Evolutionary conservation across 495 filamentous ascomycete genomes (phyloP).

Genomic region (Xylaria curta): DNA sequence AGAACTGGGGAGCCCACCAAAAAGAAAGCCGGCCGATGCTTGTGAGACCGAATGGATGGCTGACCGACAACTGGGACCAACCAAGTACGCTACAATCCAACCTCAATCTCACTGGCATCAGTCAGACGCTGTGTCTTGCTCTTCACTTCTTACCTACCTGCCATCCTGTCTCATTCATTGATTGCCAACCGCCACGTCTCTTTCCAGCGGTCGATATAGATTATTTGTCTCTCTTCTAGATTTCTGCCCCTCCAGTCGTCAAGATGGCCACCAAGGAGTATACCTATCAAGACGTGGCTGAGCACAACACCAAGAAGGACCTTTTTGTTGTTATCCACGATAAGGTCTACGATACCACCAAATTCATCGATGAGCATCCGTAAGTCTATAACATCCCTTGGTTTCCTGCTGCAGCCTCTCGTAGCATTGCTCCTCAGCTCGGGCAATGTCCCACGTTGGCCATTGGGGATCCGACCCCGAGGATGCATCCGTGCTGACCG

Average conservation of each 20-base stretch:
- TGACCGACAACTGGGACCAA: conserved; percentile 16
- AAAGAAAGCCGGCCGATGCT: conserved; percentile 11
- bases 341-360: conserved; percentile 88
- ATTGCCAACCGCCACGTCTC: neutral
- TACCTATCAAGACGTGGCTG: conserved; percentile 84
- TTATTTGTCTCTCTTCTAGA: conserved; percentile 7
- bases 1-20: conserved; percentile 19
- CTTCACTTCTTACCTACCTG: conserved; percentile 21
- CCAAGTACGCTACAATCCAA: conserved; percentile 9
- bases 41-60: neutral
- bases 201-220: neutral
- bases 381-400: conserved; percentile 63
- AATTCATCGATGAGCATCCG: conserved; percentile 99
- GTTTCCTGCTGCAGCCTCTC: neutral
- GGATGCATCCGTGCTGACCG: conserved; percentile 4
- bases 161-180: neutral
- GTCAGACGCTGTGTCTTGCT: neutral
- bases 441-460: conserved; percentile 1
- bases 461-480: neutral
- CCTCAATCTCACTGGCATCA: conserved; percentile 16
- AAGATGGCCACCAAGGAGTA: conserved; percentile 77
- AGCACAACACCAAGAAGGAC: conserved; percentile 96
- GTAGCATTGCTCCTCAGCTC: neutral
- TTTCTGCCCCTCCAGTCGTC: conserved; percentile 21
- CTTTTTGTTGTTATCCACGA: conserved; percentile 92